These are phyloP conservation scores for Lablab purpureus DNA, from an alignment of 306 rosid genomes.

Conservation along the genomic window DNA sequence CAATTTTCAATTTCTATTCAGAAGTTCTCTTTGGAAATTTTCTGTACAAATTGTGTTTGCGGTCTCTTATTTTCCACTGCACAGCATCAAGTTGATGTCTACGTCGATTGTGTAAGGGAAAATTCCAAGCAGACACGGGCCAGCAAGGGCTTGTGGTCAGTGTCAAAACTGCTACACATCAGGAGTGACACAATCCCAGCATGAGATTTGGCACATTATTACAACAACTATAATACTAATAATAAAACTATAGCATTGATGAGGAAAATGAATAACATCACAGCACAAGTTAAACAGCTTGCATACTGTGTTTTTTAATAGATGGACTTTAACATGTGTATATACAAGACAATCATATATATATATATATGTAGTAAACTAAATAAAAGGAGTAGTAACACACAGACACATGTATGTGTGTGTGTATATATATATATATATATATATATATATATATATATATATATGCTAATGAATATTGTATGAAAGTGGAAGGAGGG, in stretches of 20 bases:
- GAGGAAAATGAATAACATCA: background rate
- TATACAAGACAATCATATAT: no score
- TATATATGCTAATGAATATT: background rate
- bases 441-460: no score
- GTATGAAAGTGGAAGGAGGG: background rate
- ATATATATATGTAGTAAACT: no score
- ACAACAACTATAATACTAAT: background rate
- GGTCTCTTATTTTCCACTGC: background rate
- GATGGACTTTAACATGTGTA: no score
- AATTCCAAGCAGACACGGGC: slow-evolving; percentile 29
- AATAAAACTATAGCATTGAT: no score
- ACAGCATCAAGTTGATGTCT: background rate
- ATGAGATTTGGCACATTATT: background rate
- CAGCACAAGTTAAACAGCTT: no score
- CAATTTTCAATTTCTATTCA: background rate
- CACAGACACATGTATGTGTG: no score
- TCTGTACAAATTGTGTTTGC: background rate
- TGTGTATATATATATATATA: no score
- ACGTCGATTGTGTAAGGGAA: slow-evolving; percentile 1
- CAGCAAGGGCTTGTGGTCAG: slow-evolving; percentile 4
- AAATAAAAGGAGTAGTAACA: no score
- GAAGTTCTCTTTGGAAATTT: slow-evolving; percentile 15
- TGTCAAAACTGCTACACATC: slow-evolving; percentile 37
- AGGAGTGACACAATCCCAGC: slow-evolving; percentile 19
- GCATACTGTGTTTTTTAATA: no score